These are phyloP conservation scores for Puccinia sorghi DNA, from an alignment of 1,284 basidiomycete genomes.

Conservation along the genomic window DNA sequence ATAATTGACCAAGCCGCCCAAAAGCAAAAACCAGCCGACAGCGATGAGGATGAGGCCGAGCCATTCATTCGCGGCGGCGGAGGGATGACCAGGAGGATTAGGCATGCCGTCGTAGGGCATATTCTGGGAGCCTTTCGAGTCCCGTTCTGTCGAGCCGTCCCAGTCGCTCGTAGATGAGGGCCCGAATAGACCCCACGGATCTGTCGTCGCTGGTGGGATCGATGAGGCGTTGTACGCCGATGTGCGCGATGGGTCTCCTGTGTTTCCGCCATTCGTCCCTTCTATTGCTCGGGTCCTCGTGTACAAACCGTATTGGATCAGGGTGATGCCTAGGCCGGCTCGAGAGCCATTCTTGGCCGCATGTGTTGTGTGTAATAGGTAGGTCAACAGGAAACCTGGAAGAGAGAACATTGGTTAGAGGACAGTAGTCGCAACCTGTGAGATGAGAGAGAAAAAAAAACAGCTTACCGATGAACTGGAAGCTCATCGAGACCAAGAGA, in stretches of 20 bases:
- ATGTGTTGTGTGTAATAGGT: conserved; percentile 67
- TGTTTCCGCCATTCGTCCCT: conserved; percentile 53
- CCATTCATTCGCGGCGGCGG: conserved; percentile 69
- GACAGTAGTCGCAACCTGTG: too few species aligned
- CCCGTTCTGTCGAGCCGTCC: conserved; percentile 54
- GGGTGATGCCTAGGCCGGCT: conserved; percentile 87
- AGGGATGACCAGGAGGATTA: conserved; percentile 56
- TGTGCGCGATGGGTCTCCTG: neutral
- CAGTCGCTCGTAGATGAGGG: conserved; percentile 57
- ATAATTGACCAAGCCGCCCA: conserved; percentile 75
- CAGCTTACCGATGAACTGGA: conserved; percentile 78
- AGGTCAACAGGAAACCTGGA: conserved; percentile 58
- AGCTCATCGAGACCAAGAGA: conserved; percentile 84
- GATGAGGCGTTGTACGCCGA: neutral
- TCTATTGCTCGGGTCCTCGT: conserved; percentile 64
- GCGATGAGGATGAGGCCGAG: conserved; percentile 87
- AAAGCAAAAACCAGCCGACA: conserved; percentile 68
- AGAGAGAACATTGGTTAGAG: neutral
- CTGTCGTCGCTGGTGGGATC: neutral
- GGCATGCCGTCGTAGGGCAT: conserved; percentile 57
- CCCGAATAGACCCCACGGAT: conserved; percentile 50
- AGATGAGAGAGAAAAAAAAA: too few species aligned
- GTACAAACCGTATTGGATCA: conserved; percentile 90
- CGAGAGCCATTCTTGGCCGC: conserved; percentile 91
- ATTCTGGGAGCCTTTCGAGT: conserved; percentile 58